Evolutionary conservation across 495 filamentous ascomycete genomes (phyloP).

Genomic region (Glutinoglossum americanum): DNA sequence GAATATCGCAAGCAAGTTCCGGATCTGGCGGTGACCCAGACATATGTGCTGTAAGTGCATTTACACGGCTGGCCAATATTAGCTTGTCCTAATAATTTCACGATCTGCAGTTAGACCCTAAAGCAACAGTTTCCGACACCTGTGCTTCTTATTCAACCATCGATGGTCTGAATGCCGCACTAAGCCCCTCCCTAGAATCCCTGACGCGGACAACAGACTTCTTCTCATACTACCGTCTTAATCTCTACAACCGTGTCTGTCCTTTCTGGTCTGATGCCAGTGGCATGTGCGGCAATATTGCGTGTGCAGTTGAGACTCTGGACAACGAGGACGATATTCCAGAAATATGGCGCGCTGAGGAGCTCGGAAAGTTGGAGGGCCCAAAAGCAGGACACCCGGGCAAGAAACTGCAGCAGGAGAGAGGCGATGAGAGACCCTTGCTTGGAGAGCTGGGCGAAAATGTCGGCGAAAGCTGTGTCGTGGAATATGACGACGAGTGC

Average conservation of each 20-base stretch:
- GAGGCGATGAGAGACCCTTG: constrained; percentile 47
- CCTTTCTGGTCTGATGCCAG: constrained; percentile 90
- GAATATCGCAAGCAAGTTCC: constrained; percentile 18
- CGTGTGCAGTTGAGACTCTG: constrained; percentile 89
- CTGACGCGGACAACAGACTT: constrained; percentile 82
- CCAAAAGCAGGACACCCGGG: constrained; percentile 78
- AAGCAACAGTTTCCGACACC: constrained; percentile 56
- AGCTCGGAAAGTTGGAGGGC: constrained; percentile 81
- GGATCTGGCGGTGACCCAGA: constrained; percentile 21
- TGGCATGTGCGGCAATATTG: constrained; percentile 93
- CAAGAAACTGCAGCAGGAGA: constrained; percentile 39
- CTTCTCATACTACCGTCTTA: constrained; percentile 90
- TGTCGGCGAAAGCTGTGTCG: constrained; percentile 85
- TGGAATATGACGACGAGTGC: constrained; percentile 95
- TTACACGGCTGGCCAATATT: neutral
- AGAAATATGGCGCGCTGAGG: constrained; percentile 70
- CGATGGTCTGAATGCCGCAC: constrained; percentile 55
- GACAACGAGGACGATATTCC: constrained; percentile 92
- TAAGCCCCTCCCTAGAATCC: constrained; percentile 60
- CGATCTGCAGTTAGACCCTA: constrained; percentile 34
- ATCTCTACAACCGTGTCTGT: constrained; percentile 87
- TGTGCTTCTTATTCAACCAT: constrained; percentile 83
- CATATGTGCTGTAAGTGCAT: constrained; percentile 41
- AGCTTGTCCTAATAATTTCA: neutral
- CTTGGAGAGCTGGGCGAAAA: constrained; percentile 64